Base-by-base conservation (phyloP, 2,329 filamentous ascomycete genomes). In the Penicillium sp. region DNA sequence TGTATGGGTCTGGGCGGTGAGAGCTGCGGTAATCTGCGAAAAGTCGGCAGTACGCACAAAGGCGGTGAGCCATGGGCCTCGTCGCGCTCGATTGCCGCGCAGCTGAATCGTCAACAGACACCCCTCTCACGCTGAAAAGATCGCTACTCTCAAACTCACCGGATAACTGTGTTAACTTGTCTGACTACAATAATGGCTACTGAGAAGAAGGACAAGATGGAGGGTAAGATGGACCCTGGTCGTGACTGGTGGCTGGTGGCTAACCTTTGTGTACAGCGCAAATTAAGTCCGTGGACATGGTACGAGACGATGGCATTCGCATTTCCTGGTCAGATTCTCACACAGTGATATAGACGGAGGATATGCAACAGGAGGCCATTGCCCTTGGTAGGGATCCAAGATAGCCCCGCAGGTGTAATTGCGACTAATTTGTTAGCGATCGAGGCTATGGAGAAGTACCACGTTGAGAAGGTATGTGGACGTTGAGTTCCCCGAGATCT, bases 221-320 rank as follows among this genome's bases (percentile, higher is more conserved):
- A 92, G 71, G 82, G 87, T 88, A 72, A 69, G 75, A 61, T 20
- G n/a, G 8, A 20, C 10, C 25, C 32, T 37, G 8, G 24, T 32
- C 20, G 38, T 35, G 20, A 23, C 39, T 15, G 43, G 24, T 31
- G 37, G 41, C 28, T 35, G 46, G 44, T 43, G 33, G 44, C 57
- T 66, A 60, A 61, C 55, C 45, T 39, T 44, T 27, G 20, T 39
- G 24, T 45, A 39, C 66, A 98, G 93, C 89, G 56, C 90, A 95
- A 76, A 86, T 98, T 74, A 98, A 98, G 79, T 95, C 91, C 62
- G 92, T 89, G 52, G 93, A 98, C 70, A 98, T 98, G 93, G 93
- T 97, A 80, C 72, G 78, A 44, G 40, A 46, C 29, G 24, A 48
- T 24, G 42, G 49, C 49, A 25, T 46, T 39, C 33, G 46, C 52